Evolutionary conservation across 768 basidiomycete species (phyloP), one percentile per base, ranked within the genome.

Genomic region (Aureoboletus auriporus): DNA sequence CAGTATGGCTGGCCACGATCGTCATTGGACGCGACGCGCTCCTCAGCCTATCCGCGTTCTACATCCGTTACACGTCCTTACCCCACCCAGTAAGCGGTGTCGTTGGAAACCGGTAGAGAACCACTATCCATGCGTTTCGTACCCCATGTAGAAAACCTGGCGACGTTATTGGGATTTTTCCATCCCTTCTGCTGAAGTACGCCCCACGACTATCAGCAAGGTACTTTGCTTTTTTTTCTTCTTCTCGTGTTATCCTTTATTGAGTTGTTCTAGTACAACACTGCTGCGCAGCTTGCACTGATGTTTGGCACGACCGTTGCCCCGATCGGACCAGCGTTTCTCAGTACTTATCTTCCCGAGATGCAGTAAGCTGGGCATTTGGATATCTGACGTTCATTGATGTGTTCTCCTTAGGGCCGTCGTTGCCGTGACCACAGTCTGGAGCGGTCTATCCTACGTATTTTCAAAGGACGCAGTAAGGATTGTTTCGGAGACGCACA

Each of bases 81-180:
- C 90, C 94, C 9, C 74, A 75, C 31, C 95, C 95, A 5, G 94
- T 93, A 68, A 44, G 35, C 51, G 31, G 16, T 26, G 23, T 54
- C 27, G n/a, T 20, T 23, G 28, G 28, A 50, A 29, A 44, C 9
- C 29, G 38, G 33, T 16, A 13, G 35, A 31, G 30, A 43, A 26
- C 44, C 33, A 23, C 20, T 23, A 23, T 23, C 20, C 20, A 23
- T 23, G 2, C 20, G 20, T 23, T 23, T 23, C 20, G 20, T 23
- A 23, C 20, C 37, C 38, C n/a, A 36, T 39, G 11, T 65, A 94
- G 89, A 90, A 91, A 91, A 96, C 93, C 0, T 86, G 92, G 62
- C 65, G 72, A 23, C 82, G 96, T 30, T 99, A 98, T 69, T 99
- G 94, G 90, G 90, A 97, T 64, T 91, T 96, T 53, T 89, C 89